Evolutionary conservation across 169 alveolate species (phyloP).

Genomic region (Plasmodium gonderi): DNA sequence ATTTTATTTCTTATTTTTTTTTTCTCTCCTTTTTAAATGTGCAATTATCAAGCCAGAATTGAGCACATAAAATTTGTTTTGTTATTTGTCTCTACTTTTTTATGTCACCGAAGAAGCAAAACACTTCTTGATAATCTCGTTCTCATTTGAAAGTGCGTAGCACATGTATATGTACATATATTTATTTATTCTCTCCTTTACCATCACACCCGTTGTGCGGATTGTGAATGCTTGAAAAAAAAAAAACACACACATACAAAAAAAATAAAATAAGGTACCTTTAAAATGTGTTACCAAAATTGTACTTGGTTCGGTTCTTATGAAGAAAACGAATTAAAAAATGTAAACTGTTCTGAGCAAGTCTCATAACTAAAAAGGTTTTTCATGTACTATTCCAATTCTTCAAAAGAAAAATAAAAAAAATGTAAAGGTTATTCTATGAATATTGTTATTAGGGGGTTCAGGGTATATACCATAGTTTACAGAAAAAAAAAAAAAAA

Average conservation of each 20-base stretch:
- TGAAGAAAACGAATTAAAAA: not conserved
- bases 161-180: not conserved
- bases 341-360: not conserved
- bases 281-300: not conserved
- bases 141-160: not conserved
- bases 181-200: not conserved
- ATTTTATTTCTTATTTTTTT: not conserved
- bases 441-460: not conserved
- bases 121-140: not conserved
- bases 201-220: not conserved
- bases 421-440: not conserved
- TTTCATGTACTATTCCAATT: not conserved
- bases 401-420: not conserved
- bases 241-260: too few species aligned
- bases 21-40: not conserved
- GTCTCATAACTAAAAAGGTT: not conserved
- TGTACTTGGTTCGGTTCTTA: not conserved
- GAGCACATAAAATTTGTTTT: not conserved
- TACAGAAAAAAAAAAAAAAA: not conserved
- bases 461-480: not conserved
- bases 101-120: not conserved
- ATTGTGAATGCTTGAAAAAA: not conserved
- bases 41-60: not conserved
- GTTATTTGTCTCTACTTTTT: conserved; percentile 1
- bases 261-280: too few species aligned